These are phyloP conservation scores for Curvularia eragrostidis DNA, from an alignment of 2,329 filamentous ascomycete genomes.

Conservation along the genomic window DNA sequence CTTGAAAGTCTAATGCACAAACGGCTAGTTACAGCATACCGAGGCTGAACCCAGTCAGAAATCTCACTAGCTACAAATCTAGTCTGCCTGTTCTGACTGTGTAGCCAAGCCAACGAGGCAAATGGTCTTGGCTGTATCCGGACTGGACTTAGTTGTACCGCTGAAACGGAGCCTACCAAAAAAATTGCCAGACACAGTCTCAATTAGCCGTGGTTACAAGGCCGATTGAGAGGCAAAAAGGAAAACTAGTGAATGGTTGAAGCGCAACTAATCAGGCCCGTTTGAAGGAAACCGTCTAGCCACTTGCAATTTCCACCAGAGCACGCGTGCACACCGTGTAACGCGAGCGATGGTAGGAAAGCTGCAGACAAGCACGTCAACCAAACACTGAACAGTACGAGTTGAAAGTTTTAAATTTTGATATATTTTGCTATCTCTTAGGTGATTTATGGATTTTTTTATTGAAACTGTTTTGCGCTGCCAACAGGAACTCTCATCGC, in stretches of 20 bases:
- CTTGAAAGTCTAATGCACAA: background rate
- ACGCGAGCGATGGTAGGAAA: background rate
- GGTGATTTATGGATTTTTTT: background rate
- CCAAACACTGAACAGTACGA: background rate
- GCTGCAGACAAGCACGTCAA: background rate
- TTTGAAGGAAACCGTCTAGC: too few relatives aligned
- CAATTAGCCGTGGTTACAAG: background rate
- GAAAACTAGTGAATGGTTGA: too few relatives aligned
- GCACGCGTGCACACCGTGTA: too few relatives aligned
- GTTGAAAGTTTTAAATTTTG: background rate
- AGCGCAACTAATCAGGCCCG: too few relatives aligned
- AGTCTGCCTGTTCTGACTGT: background rate
- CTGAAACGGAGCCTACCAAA: background rate
- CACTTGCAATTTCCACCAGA: too few relatives aligned
- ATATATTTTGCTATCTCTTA: conserved; percentile 4
- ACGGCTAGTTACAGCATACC: background rate
- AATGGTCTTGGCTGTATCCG: background rate
- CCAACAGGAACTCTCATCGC: background rate
- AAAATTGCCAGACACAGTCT: background rate
- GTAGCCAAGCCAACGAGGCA: background rate
- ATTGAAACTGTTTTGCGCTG: background rate
- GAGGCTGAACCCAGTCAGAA: too few relatives aligned
- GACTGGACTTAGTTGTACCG: background rate
- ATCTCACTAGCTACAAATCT: background rate
- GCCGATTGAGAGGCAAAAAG: too few relatives aligned